Conservation (phyloP, 495 filamentous ascomycete species). For the Penicillium maclennaniae region DNA sequence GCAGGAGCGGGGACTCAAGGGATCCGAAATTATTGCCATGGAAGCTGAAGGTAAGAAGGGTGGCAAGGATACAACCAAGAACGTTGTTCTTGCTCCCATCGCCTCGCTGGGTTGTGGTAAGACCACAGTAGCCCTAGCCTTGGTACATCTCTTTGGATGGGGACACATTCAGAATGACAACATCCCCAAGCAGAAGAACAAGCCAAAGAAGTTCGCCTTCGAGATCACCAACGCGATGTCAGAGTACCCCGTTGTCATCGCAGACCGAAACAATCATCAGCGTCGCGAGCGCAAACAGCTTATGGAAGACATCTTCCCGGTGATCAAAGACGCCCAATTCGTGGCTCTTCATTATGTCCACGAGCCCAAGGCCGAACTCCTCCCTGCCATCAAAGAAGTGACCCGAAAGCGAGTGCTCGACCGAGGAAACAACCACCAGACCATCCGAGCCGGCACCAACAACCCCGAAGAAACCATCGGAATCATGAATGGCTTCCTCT, state of each 20-base stretch:
- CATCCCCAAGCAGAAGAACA: slow-evolving; percentile 68
- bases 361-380: slow-evolving; percentile 54
- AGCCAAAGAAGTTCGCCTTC: slow-evolving; percentile 68
- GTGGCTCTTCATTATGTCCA: slow-evolving; percentile 95
- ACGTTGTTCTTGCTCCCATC: slow-evolving; percentile 78
- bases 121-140: slow-evolving; percentile 83
- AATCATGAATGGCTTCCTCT: slow-evolving; percentile 95
- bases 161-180: slow-evolving; percentile 97
- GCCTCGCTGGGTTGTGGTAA: slow-evolving; percentile 96
- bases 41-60: slow-evolving; percentile 42
- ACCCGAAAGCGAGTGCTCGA: slow-evolving; percentile 74
- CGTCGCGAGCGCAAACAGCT: slow-evolving; percentile 82
- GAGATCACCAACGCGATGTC: slow-evolving; percentile 59
- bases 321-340: slow-evolving; percentile 59
- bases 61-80: slow-evolving; percentile 45
- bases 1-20: slow-evolving; percentile 72
- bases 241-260: slow-evolving; percentile 68
- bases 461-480: slow-evolving; percentile 63
- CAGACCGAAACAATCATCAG: slow-evolving; percentile 92
- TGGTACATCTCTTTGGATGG: slow-evolving; percentile 84
- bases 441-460: slow-evolving; percentile 76
- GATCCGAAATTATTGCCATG: slow-evolving; percentile 74
- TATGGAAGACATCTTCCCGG: slow-evolving; percentile 66
- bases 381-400: slow-evolving; percentile 63
- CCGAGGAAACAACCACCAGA: slow-evolving; percentile 96